phyloP scores from a whole-genome alignment of 2,329 filamentous ascomycete genomes.

The Colletotrichum eleusines region DNA sequence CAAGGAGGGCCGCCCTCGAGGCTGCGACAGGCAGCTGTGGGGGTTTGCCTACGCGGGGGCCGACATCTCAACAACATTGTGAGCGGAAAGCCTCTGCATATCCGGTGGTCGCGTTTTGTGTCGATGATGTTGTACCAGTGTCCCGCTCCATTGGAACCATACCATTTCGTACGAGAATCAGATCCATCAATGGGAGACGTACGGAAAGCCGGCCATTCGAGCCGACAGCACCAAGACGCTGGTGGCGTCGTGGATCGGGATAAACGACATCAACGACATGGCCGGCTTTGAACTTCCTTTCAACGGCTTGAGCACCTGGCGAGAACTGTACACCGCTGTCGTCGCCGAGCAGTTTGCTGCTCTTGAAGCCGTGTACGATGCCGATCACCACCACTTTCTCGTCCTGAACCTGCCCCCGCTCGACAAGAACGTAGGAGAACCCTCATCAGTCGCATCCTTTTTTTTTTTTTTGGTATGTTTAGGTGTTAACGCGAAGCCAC shows the following conservation, averaged over 20 bases:
- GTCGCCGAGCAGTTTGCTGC: conserved; percentile 23
- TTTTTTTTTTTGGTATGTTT: too few species aligned
- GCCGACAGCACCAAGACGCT: conserved; percentile 54
- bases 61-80: conserved; percentile 49
- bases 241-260: conserved; percentile 66
- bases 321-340: conserved; percentile 27
- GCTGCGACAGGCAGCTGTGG: conserved; percentile 64
- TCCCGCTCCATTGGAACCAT: conserved; percentile 63
- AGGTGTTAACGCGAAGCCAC: neutral
- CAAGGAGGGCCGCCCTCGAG: conserved; percentile 55
- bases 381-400: conserved; percentile 63
- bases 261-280: conserved; percentile 67
- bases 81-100: neutral
- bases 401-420: conserved; percentile 65
- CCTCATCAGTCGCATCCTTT: neutral
- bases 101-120: too few species aligned
- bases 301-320: neutral
- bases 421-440: conserved; percentile 43
- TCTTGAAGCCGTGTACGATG: conserved; percentile 57
- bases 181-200: conserved; percentile 59
- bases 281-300: conserved; percentile 18
- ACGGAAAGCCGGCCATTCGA: conserved; percentile 43
- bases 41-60: conserved; percentile 68
- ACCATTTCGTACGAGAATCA: conserved; percentile 60
- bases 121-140: conserved; percentile 46